Conservation (phyloP, 495 filamentous ascomycete species). For the Hyaloscypha hepaticicola region DNA sequence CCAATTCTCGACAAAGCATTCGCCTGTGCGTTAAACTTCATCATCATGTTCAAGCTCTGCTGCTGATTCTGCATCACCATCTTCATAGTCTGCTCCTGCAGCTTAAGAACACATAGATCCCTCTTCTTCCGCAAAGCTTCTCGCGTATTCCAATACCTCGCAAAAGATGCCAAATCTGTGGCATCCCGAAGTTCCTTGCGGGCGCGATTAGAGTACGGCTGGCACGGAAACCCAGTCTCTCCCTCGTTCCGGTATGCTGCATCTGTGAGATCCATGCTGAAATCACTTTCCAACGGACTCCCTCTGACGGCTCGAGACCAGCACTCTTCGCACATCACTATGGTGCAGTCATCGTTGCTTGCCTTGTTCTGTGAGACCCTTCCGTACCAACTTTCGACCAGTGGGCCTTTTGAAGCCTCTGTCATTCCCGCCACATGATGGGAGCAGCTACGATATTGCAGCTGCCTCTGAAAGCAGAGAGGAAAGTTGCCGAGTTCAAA, state of each 20-base stretch:
- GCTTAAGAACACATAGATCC: not conserved
- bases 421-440: not conserved
- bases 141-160: slow-evolving; percentile 19
- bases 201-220: slow-evolving; percentile 16
- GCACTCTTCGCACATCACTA: slow-evolving; percentile 28
- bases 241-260: slow-evolving; percentile 10
- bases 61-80: slow-evolving; percentile 10
- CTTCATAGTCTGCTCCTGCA: slow-evolving; percentile 1
- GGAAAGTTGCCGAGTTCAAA: slow-evolving; percentile 8
- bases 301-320: slow-evolving; percentile 6
- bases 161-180: slow-evolving; percentile 11
- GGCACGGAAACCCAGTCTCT: slow-evolving; percentile 3
- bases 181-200: slow-evolving; percentile 1
- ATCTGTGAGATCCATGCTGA: slow-evolving; percentile 17
- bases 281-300: not conserved
- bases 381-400: slow-evolving; percentile 19
- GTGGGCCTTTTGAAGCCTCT: slow-evolving; percentile 10
- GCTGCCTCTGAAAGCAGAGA: not conserved
- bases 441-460: not conserved
- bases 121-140: not conserved
- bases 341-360: slow-evolving; percentile 12
- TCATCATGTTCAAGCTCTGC: slow-evolving; percentile 8
- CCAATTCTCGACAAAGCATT: slow-evolving; percentile 5
- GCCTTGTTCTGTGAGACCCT: not conserved
- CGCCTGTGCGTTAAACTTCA: slow-evolving; percentile 4